phyloP scores from a whole-genome alignment of 23 red algal genomes.

The Gracilaria gracilis region DNA sequence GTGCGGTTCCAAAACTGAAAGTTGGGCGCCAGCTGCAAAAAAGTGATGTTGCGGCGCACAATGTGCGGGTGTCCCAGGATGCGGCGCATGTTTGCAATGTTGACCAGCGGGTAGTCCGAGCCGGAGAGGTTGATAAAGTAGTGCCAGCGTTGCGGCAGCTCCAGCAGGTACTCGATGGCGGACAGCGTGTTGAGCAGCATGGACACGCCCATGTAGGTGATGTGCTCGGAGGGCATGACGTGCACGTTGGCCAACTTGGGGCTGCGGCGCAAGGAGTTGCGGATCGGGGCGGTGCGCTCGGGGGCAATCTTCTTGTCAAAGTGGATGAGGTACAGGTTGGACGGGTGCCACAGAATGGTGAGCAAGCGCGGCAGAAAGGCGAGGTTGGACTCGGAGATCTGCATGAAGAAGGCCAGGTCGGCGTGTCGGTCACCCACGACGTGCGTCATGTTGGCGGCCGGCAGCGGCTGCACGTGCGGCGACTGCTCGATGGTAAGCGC shows the following conservation, averaged over 20 bases:
- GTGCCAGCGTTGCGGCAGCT: conserved; percentile 23
- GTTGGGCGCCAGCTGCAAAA: conserved; percentile 45
- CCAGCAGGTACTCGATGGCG: conserved; percentile 65
- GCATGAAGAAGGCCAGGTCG: conserved; percentile 72
- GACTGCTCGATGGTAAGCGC: neutral
- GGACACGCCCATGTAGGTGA: conserved; percentile 75
- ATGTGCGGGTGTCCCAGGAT: conserved; percentile 52
- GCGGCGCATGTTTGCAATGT: conserved; percentile 42
- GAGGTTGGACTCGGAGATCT: conserved; percentile 52
- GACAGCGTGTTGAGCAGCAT: conserved; percentile 84
- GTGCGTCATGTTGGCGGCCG: neutral
- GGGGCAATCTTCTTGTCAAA: conserved; percentile 81
- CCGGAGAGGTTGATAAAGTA: conserved; percentile 85
- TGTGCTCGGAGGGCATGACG: conserved; percentile 41
- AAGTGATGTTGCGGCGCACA: conserved; percentile 17
- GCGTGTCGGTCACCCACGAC: neutral
- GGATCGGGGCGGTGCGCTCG: neutral
- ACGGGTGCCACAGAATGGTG: conserved; percentile 60
- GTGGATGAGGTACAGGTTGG: conserved; percentile 80
- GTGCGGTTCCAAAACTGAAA: neutral
- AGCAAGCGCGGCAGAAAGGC: conserved; percentile 62
- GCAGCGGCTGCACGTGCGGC: neutral
- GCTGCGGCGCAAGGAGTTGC: conserved; percentile 14
- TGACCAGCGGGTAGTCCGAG: conserved; percentile 80
- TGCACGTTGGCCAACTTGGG: conserved; percentile 31